Evolutionary conservation across 331 rosid genomes (phyloP).

Genomic region (Quercus tomentella): DNA sequence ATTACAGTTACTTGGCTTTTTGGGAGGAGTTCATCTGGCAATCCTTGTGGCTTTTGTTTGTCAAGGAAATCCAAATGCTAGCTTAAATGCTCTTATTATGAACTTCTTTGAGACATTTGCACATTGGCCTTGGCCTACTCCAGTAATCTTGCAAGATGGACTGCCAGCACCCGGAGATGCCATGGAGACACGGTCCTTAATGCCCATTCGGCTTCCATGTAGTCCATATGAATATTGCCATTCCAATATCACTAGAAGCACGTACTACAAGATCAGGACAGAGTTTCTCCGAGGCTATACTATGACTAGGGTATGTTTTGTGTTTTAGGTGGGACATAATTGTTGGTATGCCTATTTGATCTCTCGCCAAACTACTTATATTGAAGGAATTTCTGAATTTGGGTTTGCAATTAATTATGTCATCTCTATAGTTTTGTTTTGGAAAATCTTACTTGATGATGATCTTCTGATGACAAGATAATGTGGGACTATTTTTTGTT

Average conservation of each 20-base stretch:
- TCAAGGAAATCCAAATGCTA: constrained; percentile 27
- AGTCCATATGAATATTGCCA: constrained; percentile 32
- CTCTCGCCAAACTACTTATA: not conserved
- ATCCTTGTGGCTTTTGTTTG: constrained; percentile 39
- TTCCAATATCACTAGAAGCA: constrained; percentile 39
- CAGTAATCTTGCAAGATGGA: constrained; percentile 35
- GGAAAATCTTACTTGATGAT: not conserved
- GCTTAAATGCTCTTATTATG: constrained; percentile 29
- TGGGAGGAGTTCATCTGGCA: constrained; percentile 51
- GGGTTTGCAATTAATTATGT: not conserved
- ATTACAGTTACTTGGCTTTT: constrained; percentile 36
- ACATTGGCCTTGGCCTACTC: constrained; percentile 44
- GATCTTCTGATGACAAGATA: not conserved
- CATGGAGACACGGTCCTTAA: constrained; percentile 23
- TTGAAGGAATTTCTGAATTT: not conserved
- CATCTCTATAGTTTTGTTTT: not conserved
- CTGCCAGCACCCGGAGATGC: constrained; percentile 3
- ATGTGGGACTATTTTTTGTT: constrained; percentile 10
- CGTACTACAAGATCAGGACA: constrained; percentile 29
- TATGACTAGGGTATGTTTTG: constrained; percentile 37
- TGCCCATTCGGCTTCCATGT: constrained; percentile 41
- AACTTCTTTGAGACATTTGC: constrained; percentile 41
- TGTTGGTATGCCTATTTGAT: not conserved
- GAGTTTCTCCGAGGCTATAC: constrained; percentile 35
- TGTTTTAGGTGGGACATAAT: not conserved